A percentile compares a stretch with the other conserved stretches of the same genome.
Evolutionary conservation across 2,329 filamentous ascomycete species (phyloP).

Genomic region (Colletotrichum chlorophyti): DNA sequence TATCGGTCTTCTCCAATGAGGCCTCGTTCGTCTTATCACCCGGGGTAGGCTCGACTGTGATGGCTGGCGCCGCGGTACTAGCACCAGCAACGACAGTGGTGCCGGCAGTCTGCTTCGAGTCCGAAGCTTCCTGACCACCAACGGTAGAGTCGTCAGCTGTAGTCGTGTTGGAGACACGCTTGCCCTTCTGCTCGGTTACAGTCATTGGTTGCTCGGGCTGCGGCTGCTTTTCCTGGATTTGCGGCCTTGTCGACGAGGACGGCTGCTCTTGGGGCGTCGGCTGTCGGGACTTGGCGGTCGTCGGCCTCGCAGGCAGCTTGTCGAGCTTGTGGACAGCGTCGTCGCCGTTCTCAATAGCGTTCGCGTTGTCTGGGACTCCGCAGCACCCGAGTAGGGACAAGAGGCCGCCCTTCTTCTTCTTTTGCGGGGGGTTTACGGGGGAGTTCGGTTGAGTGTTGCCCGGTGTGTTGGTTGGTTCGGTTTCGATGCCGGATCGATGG

Average conservation of each 20-base stretch:
- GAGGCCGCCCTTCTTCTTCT: slow-evolving; percentile 64
- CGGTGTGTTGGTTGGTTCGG: slow-evolving; percentile 56
- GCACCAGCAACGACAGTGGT: slow-evolving; percentile 33
- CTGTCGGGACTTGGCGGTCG: slow-evolving; percentile 61
- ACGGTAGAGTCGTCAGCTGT: slow-evolving; percentile 53
- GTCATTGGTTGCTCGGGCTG: slow-evolving; percentile 42
- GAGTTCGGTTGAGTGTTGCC: slow-evolving; percentile 60
- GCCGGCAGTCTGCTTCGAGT: slow-evolving; percentile 51
- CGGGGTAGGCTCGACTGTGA: slow-evolving; percentile 30
- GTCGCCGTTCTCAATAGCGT: slow-evolving; percentile 58
- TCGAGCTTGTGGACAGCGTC: slow-evolving; percentile 64
- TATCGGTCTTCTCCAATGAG: slow-evolving; percentile 30
- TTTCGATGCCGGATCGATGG: slow-evolving; percentile 62
- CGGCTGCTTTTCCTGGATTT: slow-evolving; percentile 57
- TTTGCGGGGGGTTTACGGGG: slow-evolving; percentile 55
- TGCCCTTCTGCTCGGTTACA: slow-evolving; percentile 46
- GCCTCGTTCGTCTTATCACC: slow-evolving; percentile 32
- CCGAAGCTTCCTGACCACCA: slow-evolving; percentile 50
- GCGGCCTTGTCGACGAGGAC: slow-evolving; percentile 46
- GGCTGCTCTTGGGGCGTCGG: slow-evolving; percentile 54
- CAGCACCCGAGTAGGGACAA: slow-evolving; percentile 72
- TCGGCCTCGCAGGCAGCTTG: slow-evolving; percentile 60
- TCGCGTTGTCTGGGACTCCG: slow-evolving; percentile 65
- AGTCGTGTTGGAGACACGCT: slow-evolving; percentile 53
- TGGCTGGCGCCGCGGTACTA: slow-evolving; percentile 52